Conservation (phyloP, 345 rosid genomes). For the Dovyalis caffra region DNA sequence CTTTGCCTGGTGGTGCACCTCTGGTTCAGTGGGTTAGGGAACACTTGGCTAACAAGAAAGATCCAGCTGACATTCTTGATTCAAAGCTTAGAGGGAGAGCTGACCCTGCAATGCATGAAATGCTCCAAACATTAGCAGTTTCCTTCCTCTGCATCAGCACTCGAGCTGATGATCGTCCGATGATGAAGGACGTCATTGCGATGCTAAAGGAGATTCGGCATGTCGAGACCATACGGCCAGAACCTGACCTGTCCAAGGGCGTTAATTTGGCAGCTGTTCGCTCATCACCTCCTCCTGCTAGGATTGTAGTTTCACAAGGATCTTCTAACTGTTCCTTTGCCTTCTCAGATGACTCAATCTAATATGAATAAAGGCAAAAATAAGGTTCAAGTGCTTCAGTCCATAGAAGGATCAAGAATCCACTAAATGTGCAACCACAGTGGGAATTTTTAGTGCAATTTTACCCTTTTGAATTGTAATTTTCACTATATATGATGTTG, state of each 20-base stretch:
- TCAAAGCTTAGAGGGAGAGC: slow-evolving; percentile 70
- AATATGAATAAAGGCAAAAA: slow-evolving; percentile 1
- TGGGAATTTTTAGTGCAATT: neutral
- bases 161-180: slow-evolving; percentile 60
- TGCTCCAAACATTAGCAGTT: slow-evolving; percentile 87
- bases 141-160: slow-evolving; percentile 73
- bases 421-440: neutral
- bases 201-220: slow-evolving; percentile 86
- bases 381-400: neutral
- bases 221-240: slow-evolving; percentile 43
- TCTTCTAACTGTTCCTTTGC: slow-evolving; percentile 78
- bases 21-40: slow-evolving; percentile 89
- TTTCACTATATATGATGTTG: slow-evolving; percentile 10
- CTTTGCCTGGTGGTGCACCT: slow-evolving; percentile 72
- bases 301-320: slow-evolving; percentile 51
- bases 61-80: slow-evolving; percentile 68
- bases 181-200: slow-evolving; percentile 87
- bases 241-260: slow-evolving; percentile 40
- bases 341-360: slow-evolving; percentile 68
- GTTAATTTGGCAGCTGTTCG: slow-evolving; percentile 25
- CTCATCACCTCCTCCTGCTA: slow-evolving; percentile 40
- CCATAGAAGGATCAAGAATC: slow-evolving; percentile 16
- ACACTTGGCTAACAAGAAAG: slow-evolving; percentile 60
- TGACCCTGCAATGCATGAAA: slow-evolving; percentile 82
- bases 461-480: neutral